These are phyloP conservation scores for Mycosarcoma mackinlayi DNA, from an alignment of 1,284 basidiomycete genomes.

Conservation along the genomic window DNA sequence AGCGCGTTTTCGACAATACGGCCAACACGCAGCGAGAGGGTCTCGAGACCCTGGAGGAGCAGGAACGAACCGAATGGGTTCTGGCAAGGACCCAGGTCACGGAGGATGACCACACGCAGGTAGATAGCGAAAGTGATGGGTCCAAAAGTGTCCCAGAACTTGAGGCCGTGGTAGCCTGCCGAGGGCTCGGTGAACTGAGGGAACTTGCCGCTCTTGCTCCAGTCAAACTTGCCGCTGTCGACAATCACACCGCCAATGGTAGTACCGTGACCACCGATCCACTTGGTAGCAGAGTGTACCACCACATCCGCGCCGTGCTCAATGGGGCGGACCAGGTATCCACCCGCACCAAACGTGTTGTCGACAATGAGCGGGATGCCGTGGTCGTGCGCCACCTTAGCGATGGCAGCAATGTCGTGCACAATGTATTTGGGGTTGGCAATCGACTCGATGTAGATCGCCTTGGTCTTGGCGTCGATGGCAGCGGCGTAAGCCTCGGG, in stretches of 20 bases:
- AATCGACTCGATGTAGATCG: slow-evolving; percentile 82
- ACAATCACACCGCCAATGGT: slow-evolving; percentile 86
- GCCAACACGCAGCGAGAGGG: slow-evolving; percentile 81
- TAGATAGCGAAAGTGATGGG: slow-evolving; percentile 79
- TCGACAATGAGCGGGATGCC: slow-evolving; percentile 85
- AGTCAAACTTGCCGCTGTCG: slow-evolving; percentile 86
- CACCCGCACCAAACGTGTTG: slow-evolving; percentile 89
- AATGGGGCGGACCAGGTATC: slow-evolving; percentile 80
- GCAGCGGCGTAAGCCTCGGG: slow-evolving; percentile 78
- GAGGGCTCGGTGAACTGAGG: slow-evolving; percentile 83
- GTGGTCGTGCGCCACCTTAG: slow-evolving; percentile 81
- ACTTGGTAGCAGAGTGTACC: slow-evolving; percentile 88
- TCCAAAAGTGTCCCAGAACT: slow-evolving; percentile 76
- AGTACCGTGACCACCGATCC: slow-evolving; percentile 90
- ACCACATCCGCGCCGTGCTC: slow-evolving; percentile 85
- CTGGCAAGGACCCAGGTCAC: slow-evolving; percentile 80
- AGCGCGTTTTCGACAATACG: slow-evolving; percentile 82
- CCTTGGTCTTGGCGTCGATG: slow-evolving; percentile 66
- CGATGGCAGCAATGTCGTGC: slow-evolving; percentile 78
- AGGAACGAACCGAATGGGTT: slow-evolving; percentile 87
- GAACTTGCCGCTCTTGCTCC: slow-evolving; percentile 80
- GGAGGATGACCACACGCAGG: slow-evolving; percentile 79
- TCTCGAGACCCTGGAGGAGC: slow-evolving; percentile 86
- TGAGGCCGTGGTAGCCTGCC: slow-evolving; percentile 82
- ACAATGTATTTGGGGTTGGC: slow-evolving; percentile 84